A percentile compares a stretch with the other conserved stretches of the same genome.
phyloP scores from a whole-genome alignment of 148 eudicot species.

The Camellia sinensis region DNA sequence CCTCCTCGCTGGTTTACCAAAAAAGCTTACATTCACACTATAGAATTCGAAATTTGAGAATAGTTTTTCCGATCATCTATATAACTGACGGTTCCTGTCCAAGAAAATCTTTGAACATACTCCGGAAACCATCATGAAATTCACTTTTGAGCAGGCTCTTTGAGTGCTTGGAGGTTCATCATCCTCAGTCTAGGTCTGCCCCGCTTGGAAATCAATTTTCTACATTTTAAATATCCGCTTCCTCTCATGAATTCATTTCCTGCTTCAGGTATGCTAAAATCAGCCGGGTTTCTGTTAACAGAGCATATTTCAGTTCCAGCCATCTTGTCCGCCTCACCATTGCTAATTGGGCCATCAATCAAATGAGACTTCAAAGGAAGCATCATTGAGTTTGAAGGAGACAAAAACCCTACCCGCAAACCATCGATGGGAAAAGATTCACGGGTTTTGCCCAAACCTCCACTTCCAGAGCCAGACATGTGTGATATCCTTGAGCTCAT shows the following conservation, averaged over 20 bases:
- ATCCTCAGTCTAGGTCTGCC: slow-evolving; percentile 21
- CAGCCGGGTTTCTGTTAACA: slow-evolving; percentile 24
- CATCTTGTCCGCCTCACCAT: slow-evolving; percentile 6
- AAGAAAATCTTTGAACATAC: background rate
- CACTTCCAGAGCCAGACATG: slow-evolving; percentile 4
- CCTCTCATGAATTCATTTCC: slow-evolving; percentile 21
- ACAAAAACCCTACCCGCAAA: background rate
- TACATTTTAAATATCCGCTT: background rate
- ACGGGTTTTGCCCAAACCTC: slow-evolving; percentile 9
- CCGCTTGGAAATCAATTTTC: slow-evolving; percentile 5
- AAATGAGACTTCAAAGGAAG: slow-evolving; percentile 10
- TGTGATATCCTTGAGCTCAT: slow-evolving; percentile 16
- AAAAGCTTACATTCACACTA: background rate
- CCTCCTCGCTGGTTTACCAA: background rate
- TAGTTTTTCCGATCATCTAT: background rate
- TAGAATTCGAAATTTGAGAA: background rate
- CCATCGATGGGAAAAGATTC: background rate
- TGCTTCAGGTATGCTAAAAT: slow-evolving; percentile 20
- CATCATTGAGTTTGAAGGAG: background rate
- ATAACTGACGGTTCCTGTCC: background rate
- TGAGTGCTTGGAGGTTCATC: slow-evolving; percentile 7
- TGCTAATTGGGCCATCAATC: background rate
- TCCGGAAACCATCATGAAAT: background rate
- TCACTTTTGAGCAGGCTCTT: slow-evolving; percentile 15
- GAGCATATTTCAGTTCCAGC: slow-evolving; percentile 13